Evolutionary conservation across 192 early-diverging fungal genomes (phyloP), one percentile per base, ranked within the genome.

Genomic region (Podila epigama): DNA sequence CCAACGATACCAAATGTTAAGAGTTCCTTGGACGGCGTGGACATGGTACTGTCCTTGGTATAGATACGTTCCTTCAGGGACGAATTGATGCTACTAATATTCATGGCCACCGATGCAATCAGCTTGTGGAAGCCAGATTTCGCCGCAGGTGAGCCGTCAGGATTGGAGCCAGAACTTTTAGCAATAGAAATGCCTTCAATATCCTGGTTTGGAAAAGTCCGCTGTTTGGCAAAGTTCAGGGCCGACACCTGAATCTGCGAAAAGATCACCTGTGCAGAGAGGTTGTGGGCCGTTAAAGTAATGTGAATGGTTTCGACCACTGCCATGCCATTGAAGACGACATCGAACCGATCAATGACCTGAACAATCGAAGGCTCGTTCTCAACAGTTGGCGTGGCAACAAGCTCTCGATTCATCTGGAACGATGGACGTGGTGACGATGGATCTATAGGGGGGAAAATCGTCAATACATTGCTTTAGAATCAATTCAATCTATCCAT

Each of bases 291-390:
- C 5, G 69, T 79, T 20, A 86, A 68, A 9, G 63, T 80, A 34
- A 88, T 57, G 12, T 51, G 55, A 11, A 88, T 85, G 0, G 58
- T 70, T 39, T 85, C 77, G 33, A 88, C 32, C 3, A 64, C 56
- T 2, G 85, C 52, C 51, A 87, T 70, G 16, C 72, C 80, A 22
- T 85, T 85, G 15, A 79, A 75, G 12, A 83, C 60, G 6, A 88
- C 62, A 42, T 88, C 85, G 6, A 88, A 63, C 31, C 78, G 60
- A 13, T 77, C 63, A 12, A 81, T 51, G 2, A 63, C 56, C 12
- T 77, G 27, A 32, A 77, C 2, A 33, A 77, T 39, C 1, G 54
- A 63, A 4, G 69, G 60, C 33, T 71, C 79, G 11, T 36, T 72
- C 1, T 69, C 61, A 20, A 53, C 40, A 5, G 1, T 10, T 1